Percentiles rank a stretch among this genome's conserved stretches.
phyloP scores from a whole-genome alignment of 306 rosid genomes.

The Dryas octopetala region DNA sequence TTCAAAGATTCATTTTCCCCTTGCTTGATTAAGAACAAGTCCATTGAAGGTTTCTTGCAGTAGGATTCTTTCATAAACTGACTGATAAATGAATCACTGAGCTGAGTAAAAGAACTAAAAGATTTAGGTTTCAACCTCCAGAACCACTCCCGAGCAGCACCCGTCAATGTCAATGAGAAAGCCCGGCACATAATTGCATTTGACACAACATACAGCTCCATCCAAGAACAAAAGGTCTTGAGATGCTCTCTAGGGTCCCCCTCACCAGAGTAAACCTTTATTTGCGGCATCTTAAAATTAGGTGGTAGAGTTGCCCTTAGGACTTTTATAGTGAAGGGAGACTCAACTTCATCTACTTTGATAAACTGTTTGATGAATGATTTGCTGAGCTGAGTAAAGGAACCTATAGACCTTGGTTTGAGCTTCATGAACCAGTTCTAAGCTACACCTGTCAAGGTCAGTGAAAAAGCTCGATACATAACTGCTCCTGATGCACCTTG shows the following conservation, averaged over 20 bases:
- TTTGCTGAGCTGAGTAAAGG: not conserved
- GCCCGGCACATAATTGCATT: not conserved
- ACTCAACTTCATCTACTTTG: too few species aligned
- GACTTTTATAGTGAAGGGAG: too few species aligned
- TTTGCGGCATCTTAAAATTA: too few species aligned
- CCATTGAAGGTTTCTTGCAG: not conserved
- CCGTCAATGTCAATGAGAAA: not conserved
- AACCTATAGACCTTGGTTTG: not conserved
- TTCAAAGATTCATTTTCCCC: not conserved
- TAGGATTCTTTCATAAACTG: not conserved
- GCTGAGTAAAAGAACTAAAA: not conserved
- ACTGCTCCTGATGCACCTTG: not conserved
- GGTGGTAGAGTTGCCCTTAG: too few species aligned
- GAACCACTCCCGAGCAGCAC: not conserved
- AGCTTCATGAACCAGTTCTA: not conserved
- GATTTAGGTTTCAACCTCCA: not conserved
- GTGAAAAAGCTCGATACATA: not conserved
- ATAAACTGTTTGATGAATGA: not conserved
- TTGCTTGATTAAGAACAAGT: not conserved
- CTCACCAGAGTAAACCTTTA: too few species aligned
- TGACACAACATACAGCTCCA: not conserved
- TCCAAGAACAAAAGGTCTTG: not conserved
- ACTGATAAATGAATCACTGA: not conserved
- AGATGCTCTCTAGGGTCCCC: too few species aligned
- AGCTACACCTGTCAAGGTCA: not conserved